A percentile compares a stretch with the other conserved stretches of the same genome.
Conservation (phyloP, 495 filamentous ascomycete species). For the Parachaetomium inaequale region DNA sequence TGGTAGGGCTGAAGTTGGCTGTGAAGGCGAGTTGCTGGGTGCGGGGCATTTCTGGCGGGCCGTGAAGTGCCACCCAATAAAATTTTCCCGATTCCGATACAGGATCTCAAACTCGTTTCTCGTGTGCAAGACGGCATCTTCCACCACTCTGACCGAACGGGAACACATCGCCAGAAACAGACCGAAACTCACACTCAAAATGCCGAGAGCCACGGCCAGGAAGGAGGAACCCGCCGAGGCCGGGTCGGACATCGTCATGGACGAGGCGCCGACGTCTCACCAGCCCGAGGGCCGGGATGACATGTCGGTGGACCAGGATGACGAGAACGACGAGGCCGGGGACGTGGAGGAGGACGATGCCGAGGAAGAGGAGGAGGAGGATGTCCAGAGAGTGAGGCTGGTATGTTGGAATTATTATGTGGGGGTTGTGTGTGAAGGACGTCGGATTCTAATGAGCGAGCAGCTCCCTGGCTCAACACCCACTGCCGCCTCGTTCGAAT, state of each 20-base stretch:
- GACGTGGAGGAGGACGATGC: slow-evolving; percentile 40
- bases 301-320: slow-evolving; percentile 33
- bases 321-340: slow-evolving; percentile 33
- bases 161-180: not conserved
- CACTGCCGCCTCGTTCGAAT: slow-evolving; percentile 73
- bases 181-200: slow-evolving; percentile 10
- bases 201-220: slow-evolving; percentile 34
- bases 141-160: not conserved
- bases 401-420: slow-evolving; percentile 20
- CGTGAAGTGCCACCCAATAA: slow-evolving; percentile 17
- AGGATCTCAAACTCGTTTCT: slow-evolving; percentile 1
- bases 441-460: slow-evolving; percentile 1
- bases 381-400: slow-evolving; percentile 34
- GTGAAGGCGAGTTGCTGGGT: not conserved
- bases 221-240: slow-evolving; percentile 21
- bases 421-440: not conserved
- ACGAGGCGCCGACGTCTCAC: slow-evolving; percentile 44
- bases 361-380: slow-evolving; percentile 25
- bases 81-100: slow-evolving; percentile 17
- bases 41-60: not conserved
- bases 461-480: slow-evolving; percentile 69
- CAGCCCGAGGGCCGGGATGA: slow-evolving; percentile 41
- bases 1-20: slow-evolving; percentile 7
- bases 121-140: slow-evolving; percentile 6
- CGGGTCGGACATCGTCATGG: slow-evolving; percentile 52